phyloP scores from a whole-genome alignment of 192 early-diverging fungal genomes.

The Backusella liffmaniae region DNA sequence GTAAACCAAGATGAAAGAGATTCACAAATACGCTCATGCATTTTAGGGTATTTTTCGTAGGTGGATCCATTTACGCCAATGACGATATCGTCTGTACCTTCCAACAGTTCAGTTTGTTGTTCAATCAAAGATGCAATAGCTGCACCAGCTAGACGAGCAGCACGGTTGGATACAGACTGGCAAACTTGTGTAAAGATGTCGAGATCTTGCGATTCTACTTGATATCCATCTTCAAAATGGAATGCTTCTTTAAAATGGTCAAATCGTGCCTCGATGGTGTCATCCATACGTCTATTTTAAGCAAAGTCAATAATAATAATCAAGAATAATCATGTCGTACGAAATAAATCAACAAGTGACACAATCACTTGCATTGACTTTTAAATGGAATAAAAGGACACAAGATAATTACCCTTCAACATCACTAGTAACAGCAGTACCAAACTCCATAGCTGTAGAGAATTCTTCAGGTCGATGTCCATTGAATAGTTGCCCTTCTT shows the following conservation, averaged over 20 bases:
- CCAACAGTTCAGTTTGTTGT: slow-evolving; percentile 22
- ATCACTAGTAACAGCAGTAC: slow-evolving; percentile 41
- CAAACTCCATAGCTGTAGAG: slow-evolving; percentile 55
- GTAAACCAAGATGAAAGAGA: slow-evolving; percentile 75
- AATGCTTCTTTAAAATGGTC: slow-evolving; percentile 7
- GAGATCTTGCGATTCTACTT: slow-evolving; percentile 58
- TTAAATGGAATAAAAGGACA: background rate
- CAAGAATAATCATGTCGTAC: background rate
- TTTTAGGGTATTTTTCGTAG: slow-evolving; percentile 88
- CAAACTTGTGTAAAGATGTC: slow-evolving; percentile 65
- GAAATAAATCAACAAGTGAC: background rate
- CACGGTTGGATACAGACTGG: slow-evolving; percentile 75
- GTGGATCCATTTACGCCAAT: slow-evolving; percentile 91
- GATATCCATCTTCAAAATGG: slow-evolving; percentile 34
- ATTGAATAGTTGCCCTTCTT: slow-evolving; percentile 71
- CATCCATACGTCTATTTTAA: slow-evolving; percentile 58
- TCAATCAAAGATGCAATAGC: slow-evolving; percentile 58
- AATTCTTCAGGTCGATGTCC: slow-evolving; percentile 57
- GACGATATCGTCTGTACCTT: slow-evolving; percentile 50
- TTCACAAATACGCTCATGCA: slow-evolving; percentile 72
- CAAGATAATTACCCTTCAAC: slow-evolving; percentile 36
- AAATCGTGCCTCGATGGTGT: slow-evolving; percentile 47
- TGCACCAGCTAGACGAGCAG: slow-evolving; percentile 79
- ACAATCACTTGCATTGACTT: background rate
- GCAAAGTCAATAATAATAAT: slow-evolving; percentile 49